Evolutionary conservation across 106 monocot genomes (phyloP).

Genomic region (Posidonia australis): DNA sequence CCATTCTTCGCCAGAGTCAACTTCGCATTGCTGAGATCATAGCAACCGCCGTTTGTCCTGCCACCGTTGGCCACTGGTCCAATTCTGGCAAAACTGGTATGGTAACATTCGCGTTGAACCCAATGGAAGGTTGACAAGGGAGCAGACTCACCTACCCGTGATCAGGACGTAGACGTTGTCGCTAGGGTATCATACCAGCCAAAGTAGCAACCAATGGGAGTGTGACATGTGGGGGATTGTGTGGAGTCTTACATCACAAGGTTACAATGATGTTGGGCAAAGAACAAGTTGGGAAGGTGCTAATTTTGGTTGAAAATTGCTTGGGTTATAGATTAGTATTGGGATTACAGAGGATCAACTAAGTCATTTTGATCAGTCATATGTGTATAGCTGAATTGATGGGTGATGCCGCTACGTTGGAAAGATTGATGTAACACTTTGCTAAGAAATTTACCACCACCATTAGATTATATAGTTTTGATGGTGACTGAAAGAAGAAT

Average conservation of each 20-base stretch:
- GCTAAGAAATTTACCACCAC: neutral
- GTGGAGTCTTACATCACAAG: neutral
- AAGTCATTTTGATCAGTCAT: neutral
- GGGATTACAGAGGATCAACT: too few species aligned
- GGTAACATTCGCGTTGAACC: neutral
- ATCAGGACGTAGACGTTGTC: neutral
- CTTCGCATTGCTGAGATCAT: constrained; percentile 17
- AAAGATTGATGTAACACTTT: neutral
- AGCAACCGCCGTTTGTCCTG: constrained; percentile 11
- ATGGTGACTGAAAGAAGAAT: too few species aligned
- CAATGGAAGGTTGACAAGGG: neutral
- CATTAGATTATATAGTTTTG: neutral
- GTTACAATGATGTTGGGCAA: too few species aligned
- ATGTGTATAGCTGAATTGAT: neutral
- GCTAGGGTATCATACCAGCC: neutral
- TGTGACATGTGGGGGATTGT: neutral
- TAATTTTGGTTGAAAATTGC: too few species aligned
- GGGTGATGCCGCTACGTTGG: neutral
- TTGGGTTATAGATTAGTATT: too few species aligned
- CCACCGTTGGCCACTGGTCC: neutral
- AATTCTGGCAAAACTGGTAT: neutral
- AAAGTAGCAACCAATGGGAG: neutral
- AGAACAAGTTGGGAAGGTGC: too few species aligned
- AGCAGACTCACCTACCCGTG: neutral
- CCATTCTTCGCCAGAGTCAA: constrained; percentile 56